These are phyloP conservation scores for Tubosaeta brunneosetosa DNA, from an alignment of 768 basidiomycete genomes.

Conservation along the genomic window DNA sequence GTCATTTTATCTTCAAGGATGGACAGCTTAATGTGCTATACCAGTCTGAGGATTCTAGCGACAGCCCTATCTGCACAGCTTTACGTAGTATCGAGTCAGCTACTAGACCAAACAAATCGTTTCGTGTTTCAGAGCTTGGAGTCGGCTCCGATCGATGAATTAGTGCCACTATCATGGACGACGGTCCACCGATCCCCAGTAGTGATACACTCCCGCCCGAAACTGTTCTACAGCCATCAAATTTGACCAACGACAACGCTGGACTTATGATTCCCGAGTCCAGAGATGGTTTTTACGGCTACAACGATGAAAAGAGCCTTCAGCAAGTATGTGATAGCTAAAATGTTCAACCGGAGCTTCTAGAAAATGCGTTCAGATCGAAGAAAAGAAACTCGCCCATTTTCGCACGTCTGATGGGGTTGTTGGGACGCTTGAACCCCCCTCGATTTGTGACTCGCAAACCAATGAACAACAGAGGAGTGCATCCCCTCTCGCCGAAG, in stretches of 20 bases:
- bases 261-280: conserved; percentile 43
- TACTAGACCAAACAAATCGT: too few species aligned
- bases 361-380: conserved; percentile 46
- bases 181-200: not conserved
- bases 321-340: conserved; percentile 53
- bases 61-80: too few species aligned
- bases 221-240: not conserved
- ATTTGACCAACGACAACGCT: conserved; percentile 5
- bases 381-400: conserved; percentile 68
- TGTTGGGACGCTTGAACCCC: conserved; percentile 38
- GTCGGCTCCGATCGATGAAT: too few species aligned
- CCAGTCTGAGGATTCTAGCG: too few species aligned
- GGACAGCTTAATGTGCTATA: too few species aligned
- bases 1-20: too few species aligned
- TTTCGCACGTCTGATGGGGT: conserved; percentile 47
- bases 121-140: too few species aligned
- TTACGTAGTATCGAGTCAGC: too few species aligned
- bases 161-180: not conserved
- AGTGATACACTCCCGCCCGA: not conserved
- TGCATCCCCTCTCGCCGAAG: conserved; percentile 26
- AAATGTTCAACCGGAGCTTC: not conserved
- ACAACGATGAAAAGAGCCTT: conserved; percentile 71
- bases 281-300: conserved; percentile 75
- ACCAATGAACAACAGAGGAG: conserved; percentile 12
- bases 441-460: conserved; percentile 29